Percentiles rank a stretch among this genome's conserved stretches.
Evolutionary conservation across 192 early-diverging fungal species (phyloP).

Genomic region (Podila epicladia): DNA sequence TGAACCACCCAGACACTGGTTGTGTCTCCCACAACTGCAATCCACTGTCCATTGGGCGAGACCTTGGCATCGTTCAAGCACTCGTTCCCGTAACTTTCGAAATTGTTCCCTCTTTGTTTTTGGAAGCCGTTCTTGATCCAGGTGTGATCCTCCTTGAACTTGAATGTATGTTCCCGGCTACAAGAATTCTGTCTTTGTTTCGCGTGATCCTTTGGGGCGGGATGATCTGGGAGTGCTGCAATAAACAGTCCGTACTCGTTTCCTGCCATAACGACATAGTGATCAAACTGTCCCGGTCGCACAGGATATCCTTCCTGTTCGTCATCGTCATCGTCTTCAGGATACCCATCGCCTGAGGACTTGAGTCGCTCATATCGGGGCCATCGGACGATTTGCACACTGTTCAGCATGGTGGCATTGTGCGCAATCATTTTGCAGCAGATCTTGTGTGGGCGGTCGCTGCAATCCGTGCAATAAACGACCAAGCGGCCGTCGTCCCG

Average conservation of each 20-base stretch:
- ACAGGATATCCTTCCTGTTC: conserved; percentile 28
- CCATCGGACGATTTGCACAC: conserved; percentile 41
- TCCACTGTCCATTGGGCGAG: conserved; percentile 57
- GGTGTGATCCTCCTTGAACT: conserved; percentile 25
- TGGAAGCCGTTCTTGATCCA: conserved; percentile 41
- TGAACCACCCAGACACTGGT: conserved; percentile 42
- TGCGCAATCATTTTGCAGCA: background rate
- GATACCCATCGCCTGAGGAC: background rate
- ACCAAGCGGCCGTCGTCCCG: conserved; percentile 44
- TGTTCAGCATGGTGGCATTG: conserved; percentile 20
- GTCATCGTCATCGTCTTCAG: conserved; percentile 4
- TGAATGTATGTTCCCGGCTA: conserved; percentile 11
- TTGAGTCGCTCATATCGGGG: conserved; percentile 12
- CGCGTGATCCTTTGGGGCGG: background rate
- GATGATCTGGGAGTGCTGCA: conserved; percentile 32
- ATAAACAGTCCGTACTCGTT: conserved; percentile 33
- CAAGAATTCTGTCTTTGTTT: background rate
- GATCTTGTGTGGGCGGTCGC: conserved; percentile 11
- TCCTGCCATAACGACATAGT: conserved; percentile 33
- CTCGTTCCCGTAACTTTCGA: background rate
- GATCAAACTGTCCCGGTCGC: conserved; percentile 36
- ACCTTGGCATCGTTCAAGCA: conserved; percentile 58
- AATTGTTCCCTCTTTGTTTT: background rate
- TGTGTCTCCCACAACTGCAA: conserved; percentile 59
- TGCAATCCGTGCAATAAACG: conserved; percentile 50